phyloP scores from a whole-genome alignment of 331 rosid species.

The Acacia pycnantha region DNA sequence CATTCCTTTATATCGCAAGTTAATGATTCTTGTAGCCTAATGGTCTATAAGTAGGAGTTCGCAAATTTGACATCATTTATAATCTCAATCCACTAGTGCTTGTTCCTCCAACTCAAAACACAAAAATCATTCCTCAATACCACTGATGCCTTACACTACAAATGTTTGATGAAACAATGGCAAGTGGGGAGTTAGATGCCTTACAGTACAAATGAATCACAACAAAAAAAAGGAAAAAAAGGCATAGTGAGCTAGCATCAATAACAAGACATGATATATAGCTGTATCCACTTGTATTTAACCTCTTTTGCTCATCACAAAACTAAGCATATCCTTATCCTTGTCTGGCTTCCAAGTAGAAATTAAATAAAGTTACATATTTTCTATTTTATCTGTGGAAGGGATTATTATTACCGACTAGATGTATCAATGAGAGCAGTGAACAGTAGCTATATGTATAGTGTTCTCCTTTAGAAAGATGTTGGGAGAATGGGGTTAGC shows the following conservation, averaged over 20 bases:
- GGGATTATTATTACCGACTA: conserved; percentile 25
- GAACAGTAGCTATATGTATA: background rate
- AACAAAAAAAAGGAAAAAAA: conserved; percentile 51
- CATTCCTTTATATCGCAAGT: too few relatives aligned
- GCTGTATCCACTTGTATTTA: conserved; percentile 84
- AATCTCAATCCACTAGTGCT: background rate
- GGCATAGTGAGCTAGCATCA: conserved; percentile 37
- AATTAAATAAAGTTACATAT: conserved; percentile 16
- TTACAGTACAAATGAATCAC: conserved; percentile 80
- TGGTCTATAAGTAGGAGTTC: too few relatives aligned
- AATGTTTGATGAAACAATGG: conserved; percentile 40
- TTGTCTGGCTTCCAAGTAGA: conserved; percentile 49
- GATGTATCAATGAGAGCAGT: conserved; percentile 42
- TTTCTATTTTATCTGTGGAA: conserved; percentile 14
- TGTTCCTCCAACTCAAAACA: background rate
- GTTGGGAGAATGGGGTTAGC: conserved; percentile 44
- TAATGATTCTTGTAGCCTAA: too few relatives aligned
- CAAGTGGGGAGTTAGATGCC: conserved; percentile 50
- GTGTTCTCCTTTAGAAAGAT: conserved; percentile 35
- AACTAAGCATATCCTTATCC: conserved; percentile 63
- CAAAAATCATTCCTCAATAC: background rate
- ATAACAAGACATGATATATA: conserved; percentile 49
- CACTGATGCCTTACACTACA: background rate
- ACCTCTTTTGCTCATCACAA: conserved; percentile 52
- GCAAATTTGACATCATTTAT: too few relatives aligned